Evolutionary conservation across 164 flowering plant genomes (phyloP).

Genomic region (Santalum album): DNA sequence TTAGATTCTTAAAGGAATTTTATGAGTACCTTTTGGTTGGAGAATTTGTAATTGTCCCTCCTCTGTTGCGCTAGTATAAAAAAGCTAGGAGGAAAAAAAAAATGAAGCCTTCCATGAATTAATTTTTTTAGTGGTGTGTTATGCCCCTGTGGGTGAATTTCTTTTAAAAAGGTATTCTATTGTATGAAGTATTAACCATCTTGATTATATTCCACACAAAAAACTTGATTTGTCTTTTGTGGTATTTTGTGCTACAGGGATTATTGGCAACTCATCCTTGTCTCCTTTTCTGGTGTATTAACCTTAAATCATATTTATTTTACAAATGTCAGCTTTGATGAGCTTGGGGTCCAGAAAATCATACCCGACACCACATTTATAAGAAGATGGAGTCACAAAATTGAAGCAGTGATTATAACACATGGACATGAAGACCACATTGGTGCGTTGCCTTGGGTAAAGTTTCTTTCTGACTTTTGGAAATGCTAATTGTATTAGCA

Average conservation of each 20-base stretch:
- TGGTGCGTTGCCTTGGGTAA: slow-evolving; percentile 99
- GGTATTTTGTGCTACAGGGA: too few relatives aligned
- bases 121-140: too few relatives aligned
- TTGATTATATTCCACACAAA: too few relatives aligned
- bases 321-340: slow-evolving; percentile 59
- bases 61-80: too few relatives aligned
- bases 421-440: slow-evolving; percentile 99
- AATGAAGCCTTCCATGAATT: too few relatives aligned
- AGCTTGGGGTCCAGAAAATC: slow-evolving; percentile 91
- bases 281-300: not conserved
- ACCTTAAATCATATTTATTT: not conserved
- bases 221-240: not conserved
- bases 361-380: slow-evolving; percentile 93
- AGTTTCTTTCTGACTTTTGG: slow-evolving; percentile 42
- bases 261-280: too few relatives aligned
- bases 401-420: slow-evolving; percentile 94
- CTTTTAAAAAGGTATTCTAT: too few relatives aligned
- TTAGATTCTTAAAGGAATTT: not conserved
- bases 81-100: too few relatives aligned
- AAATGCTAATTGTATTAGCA: too few relatives aligned
- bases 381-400: slow-evolving; percentile 92
- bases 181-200: not conserved
- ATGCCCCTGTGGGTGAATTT: too few relatives aligned
- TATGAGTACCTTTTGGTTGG: not conserved
- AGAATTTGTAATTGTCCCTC: too few relatives aligned